Evolutionary conservation across 2,329 filamentous ascomycete species (phyloP).

Genomic region (Clarireedia paspali): DNA sequence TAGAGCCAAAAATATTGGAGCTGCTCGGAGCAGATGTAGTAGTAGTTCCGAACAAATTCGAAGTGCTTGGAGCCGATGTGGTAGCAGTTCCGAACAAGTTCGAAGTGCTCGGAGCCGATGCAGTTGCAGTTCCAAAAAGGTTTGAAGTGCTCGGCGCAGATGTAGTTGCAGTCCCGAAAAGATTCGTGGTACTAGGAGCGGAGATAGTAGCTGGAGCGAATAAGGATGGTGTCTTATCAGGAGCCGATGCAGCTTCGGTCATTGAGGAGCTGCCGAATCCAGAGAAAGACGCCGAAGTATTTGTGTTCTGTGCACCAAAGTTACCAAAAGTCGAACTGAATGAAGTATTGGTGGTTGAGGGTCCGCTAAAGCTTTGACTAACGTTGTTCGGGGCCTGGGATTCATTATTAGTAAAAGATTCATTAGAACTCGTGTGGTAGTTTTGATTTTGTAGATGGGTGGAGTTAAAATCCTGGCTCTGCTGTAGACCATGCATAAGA

Average conservation of each 20-base stretch:
- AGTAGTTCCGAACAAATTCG: conserved; percentile 10
- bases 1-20: background rate
- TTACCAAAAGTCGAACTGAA: background rate
- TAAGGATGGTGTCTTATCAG: too few species aligned
- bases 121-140: background rate
- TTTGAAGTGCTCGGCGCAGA: too few species aligned
- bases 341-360: background rate
- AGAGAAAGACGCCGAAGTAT: background rate
- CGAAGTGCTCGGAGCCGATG: conserved; percentile 4
- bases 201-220: background rate
- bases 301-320: background rate
- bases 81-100: conserved; percentile 6
- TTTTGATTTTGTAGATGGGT: background rate
- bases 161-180: too few species aligned
- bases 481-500: too few species aligned
- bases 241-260: background rate
- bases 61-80: conserved; percentile 3
- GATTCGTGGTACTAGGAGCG: background rate
- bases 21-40: background rate
- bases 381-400: background rate
- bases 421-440: background rate
- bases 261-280: background rate
- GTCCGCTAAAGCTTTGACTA: background rate
- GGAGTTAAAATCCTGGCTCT: background rate
- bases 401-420: background rate